Base-by-base conservation (phyloP, 1,284 basidiomycete species). In the Microstroma glucosiphilum region DNA sequence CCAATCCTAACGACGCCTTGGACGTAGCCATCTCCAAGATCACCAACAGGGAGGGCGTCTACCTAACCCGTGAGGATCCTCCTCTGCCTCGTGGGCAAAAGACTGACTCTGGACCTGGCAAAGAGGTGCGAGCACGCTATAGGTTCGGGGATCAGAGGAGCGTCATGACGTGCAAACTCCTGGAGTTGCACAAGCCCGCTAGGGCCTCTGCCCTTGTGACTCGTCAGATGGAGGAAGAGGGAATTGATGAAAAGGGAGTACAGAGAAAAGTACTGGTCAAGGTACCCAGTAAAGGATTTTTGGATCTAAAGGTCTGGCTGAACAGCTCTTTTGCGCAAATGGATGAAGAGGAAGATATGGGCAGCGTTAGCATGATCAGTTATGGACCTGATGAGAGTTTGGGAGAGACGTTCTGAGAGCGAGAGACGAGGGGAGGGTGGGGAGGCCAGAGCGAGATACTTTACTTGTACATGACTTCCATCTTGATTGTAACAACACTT, bases 71-170 rank as follows among this genome's bases (percentile, higher is more conserved):
- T 1, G 82, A 91, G 11, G 91, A 92, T 72, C 86, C 88, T 21
- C 88, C 86, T 8, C 76, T 91, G 66, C 84, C 83, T 25, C 56
- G 67, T 11, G 79, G 83, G 77, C 66, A 79, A 82, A 41, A 89
- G 86, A 55, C 70, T 3, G 73, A 78, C 26, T 66, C 73, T 26
- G 86, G 85, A 69, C 86, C 87, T 58, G 86, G 87, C 56, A 88
- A 90, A 76, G 88, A 91, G 79, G 83, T 90, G 67, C 85, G 86
- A 70, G 89, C 90, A 9, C 86, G 89, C 74, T 93, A 93, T 80
- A 84, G 86, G 56, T 87, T 93, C 40, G 70, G 69, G 8, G 70
- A 70, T 64, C 83, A 86, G 66, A 90, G 90, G 81, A 25, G 51
- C 51, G 83, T 88, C 41, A 84, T 91, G 40, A 56, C 65, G 11